Conservation (phyloP, 2,329 filamentous ascomycete species). For the Penicillium frequentans region DNA sequence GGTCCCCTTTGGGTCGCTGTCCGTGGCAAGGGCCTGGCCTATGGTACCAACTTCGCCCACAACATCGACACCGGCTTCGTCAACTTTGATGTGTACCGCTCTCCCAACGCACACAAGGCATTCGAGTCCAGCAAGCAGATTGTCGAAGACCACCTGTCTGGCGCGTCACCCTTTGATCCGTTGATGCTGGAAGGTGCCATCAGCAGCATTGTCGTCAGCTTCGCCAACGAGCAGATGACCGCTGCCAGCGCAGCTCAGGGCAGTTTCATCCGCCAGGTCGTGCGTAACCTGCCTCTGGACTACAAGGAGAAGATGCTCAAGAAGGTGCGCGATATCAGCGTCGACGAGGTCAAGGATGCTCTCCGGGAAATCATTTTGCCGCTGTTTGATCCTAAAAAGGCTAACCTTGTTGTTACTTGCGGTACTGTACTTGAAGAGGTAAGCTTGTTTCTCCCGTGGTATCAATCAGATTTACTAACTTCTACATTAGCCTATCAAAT, state of each 20-base stretch:
- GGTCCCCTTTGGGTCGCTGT: slow-evolving; percentile 93
- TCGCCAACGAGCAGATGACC: slow-evolving; percentile 86
- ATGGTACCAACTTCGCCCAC: slow-evolving; percentile 77
- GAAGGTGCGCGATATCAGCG: slow-evolving; percentile 71
- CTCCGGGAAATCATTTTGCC: slow-evolving; percentile 75
- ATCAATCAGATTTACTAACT: neutral
- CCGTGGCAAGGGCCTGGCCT: slow-evolving; percentile 89
- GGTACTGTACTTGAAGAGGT: slow-evolving; percentile 83
- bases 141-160: slow-evolving; percentile 72
- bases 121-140: slow-evolving; percentile 74
- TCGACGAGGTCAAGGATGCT: slow-evolving; percentile 72
- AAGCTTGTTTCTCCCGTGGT: slow-evolving; percentile 39
- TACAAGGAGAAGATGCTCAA: slow-evolving; percentile 77
- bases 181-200: slow-evolving; percentile 87
- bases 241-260: slow-evolving; percentile 78
- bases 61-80: slow-evolving; percentile 77
- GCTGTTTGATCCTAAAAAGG: slow-evolving; percentile 74
- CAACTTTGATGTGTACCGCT: slow-evolving; percentile 84
- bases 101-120: slow-evolving; percentile 84
- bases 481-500: slow-evolving; percentile 65
- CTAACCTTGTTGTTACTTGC: slow-evolving; percentile 87
- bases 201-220: slow-evolving; percentile 79
- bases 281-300: slow-evolving; percentile 71
- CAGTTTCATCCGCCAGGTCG: slow-evolving; percentile 79
- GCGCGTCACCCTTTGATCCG: slow-evolving; percentile 70